phyloP scores from a whole-genome alignment of 805 yeast genomes.

The Tetrapisispora arboricola region DNA sequence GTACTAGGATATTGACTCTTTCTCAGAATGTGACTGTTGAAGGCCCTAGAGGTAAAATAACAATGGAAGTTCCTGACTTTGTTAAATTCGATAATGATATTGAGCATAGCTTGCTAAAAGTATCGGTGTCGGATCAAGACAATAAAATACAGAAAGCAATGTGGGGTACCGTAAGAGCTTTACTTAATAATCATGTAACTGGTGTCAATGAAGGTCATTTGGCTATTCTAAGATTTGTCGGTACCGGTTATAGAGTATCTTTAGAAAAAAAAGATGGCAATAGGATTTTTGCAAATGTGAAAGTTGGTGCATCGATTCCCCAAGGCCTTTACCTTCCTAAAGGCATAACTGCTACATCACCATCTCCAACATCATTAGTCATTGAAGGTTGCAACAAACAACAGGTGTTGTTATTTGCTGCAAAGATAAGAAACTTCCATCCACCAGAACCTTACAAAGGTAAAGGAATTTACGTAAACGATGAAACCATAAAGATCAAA shows the following conservation, averaged over 20 bases:
- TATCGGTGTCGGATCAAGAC: conserved; percentile 46
- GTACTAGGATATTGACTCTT: conserved; percentile 47
- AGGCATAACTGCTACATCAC: conserved; percentile 63
- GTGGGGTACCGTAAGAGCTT: conserved; percentile 91
- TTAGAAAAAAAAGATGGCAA: conserved; percentile 40
- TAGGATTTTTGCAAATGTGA: conserved; percentile 53
- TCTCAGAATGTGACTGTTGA: conserved; percentile 48
- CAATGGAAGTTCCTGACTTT: conserved; percentile 63
- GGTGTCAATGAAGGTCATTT: conserved; percentile 94
- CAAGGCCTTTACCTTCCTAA: conserved; percentile 71
- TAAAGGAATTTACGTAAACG: conserved; percentile 88
- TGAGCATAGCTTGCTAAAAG: conserved; percentile 32
- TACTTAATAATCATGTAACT: conserved; percentile 61
- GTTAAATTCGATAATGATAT: conserved; percentile 32
- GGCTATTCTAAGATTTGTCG: conserved; percentile 78
- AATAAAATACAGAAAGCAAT: conserved; percentile 66
- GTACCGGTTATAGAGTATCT: conserved; percentile 92
- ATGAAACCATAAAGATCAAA: conserved; percentile 83
- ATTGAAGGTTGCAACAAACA: conserved; percentile 85
- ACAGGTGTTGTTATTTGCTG: conserved; percentile 80
- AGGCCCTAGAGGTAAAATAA: conserved; percentile 72
- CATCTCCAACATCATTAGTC: conserved; percentile 76
- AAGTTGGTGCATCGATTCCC: conserved; percentile 79
- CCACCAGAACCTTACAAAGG: conserved; percentile 99
- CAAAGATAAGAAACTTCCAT: conserved; percentile 70